These are phyloP conservation scores for Escovopsis sp. DNA, from an alignment of 2,329 filamentous ascomycete genomes.

Conservation along the genomic window DNA sequence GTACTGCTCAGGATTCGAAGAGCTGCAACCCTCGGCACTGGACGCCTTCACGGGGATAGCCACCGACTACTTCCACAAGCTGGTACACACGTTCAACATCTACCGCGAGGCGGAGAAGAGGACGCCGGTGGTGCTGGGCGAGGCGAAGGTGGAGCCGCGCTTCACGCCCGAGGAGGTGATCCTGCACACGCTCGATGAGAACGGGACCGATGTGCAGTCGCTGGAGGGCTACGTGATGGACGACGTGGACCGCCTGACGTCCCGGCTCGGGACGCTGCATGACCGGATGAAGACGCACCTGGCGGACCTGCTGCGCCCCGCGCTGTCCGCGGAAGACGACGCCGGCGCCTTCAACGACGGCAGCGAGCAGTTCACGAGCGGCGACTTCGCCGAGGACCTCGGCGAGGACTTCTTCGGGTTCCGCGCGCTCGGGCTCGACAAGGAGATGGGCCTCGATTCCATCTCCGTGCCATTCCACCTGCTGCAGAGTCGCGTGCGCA, in stretches of 20 bases:
- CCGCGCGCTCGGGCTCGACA: conserved; percentile 82
- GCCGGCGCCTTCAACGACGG: conserved; percentile 89
- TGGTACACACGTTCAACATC: conserved; percentile 62
- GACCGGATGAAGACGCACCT: conserved; percentile 90
- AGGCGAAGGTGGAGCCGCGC: conserved; percentile 37
- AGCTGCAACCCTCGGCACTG: conserved; percentile 86
- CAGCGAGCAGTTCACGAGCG: conserved; percentile 90
- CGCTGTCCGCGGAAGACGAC: conserved; percentile 61
- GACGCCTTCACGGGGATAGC: conserved; percentile 84
- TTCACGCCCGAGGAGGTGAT: conserved; percentile 77
- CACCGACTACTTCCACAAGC: conserved; percentile 74
- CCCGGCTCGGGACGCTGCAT: conserved; percentile 69
- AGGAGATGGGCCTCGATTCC: conserved; percentile 74
- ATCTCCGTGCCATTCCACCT: conserved; percentile 88
- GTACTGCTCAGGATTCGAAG: conserved; percentile 92
- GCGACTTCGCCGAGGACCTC: conserved; percentile 94
- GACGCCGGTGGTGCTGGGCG: conserved; percentile 23
- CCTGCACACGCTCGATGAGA: conserved; percentile 71
- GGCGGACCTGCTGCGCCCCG: conserved; percentile 82
- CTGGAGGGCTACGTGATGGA: conserved; percentile 83
- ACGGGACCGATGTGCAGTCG: conserved; percentile 65
- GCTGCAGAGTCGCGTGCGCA: conserved; percentile 79
- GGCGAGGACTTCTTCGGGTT: conserved; percentile 99
- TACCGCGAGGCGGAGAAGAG: conserved; percentile 76
- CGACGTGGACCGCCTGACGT: conserved; percentile 73